Percentiles rank a stretch among this genome's conserved stretches.
Conservation (phyloP, 2,329 filamentous ascomycete genomes). For the Cadophora sp. region DNA sequence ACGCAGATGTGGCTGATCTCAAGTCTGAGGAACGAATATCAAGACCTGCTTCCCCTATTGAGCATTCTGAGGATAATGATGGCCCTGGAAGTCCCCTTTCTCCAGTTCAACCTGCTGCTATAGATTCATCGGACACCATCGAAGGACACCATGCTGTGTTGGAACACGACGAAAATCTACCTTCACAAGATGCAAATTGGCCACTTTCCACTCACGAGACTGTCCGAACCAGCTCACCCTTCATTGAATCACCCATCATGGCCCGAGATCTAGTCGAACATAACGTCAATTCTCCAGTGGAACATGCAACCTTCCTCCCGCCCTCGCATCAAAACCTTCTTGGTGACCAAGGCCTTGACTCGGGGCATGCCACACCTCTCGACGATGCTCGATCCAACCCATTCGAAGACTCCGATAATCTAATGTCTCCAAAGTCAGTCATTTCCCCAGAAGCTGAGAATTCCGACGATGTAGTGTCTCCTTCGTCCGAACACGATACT, state of each 20-base stretch:
- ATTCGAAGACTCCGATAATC: constrained; percentile 16
- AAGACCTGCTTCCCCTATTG: background rate
- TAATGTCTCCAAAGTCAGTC: constrained; percentile 10
- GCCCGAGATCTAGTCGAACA: background rate
- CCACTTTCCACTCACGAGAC: background rate
- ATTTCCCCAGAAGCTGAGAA: constrained; percentile 10
- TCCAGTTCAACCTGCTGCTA: no score
- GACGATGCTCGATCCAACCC: constrained; percentile 19
- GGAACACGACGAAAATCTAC: background rate
- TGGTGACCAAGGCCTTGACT: background rate
- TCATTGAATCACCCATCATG: constrained; percentile 1
- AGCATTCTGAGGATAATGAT: background rate
- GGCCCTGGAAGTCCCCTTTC: background rate
- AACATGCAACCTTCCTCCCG: background rate
- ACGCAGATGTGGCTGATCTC: background rate
- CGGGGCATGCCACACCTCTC: constrained; percentile 15
- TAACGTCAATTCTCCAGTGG: background rate
- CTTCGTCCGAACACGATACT: background rate
- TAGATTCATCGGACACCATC: no score
- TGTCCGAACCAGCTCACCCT: constrained; percentile 4
- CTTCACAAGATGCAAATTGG: background rate
- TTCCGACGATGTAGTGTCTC: background rate
- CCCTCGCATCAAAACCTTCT: background rate
- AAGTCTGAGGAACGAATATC: background rate
- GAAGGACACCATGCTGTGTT: background rate